These are phyloP conservation scores for Ogataea paradorogensis DNA, from an alignment of 805 yeast genomes.

Conservation along the genomic window DNA sequence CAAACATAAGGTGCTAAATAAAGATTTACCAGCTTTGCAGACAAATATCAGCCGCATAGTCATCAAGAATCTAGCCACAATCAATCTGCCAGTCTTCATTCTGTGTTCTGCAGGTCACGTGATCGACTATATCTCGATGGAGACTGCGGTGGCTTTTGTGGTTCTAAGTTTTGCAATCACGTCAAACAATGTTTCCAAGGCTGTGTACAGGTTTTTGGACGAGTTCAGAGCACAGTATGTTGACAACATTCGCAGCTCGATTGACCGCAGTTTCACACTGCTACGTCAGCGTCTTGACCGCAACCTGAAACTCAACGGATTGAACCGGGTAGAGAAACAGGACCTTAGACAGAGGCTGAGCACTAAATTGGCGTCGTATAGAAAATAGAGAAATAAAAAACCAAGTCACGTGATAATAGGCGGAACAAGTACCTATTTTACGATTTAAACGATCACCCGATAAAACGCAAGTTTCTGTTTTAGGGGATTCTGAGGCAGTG, in stretches of 20 bases:
- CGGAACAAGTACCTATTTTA: constrained; percentile 1
- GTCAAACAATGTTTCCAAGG: constrained; percentile 26
- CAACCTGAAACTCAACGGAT: constrained; percentile 17
- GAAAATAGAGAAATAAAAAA: not conserved
- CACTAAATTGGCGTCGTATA: constrained; percentile 9
- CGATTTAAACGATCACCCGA: constrained; percentile 2
- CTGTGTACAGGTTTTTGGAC: constrained; percentile 14
- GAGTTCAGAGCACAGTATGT: constrained; percentile 27
- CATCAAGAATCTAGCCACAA: constrained; percentile 23
- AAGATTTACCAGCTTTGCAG: constrained; percentile 30
- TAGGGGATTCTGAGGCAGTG: constrained; percentile 5
- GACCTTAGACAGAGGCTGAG: constrained; percentile 14
- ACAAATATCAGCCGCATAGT: constrained; percentile 23
- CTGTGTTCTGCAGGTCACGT: constrained; percentile 27
- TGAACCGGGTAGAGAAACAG: constrained; percentile 12
- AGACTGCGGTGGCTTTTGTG: constrained; percentile 28
- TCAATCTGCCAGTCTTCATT: constrained; percentile 28
- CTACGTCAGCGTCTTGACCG: constrained; percentile 18
- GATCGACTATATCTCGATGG: constrained; percentile 26
- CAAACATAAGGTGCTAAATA: constrained; percentile 16
- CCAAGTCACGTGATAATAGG: constrained; percentile 3
- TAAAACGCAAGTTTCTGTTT: constrained; percentile 1
- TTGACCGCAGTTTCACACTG: constrained; percentile 23
- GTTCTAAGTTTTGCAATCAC: constrained; percentile 29
- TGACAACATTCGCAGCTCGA: constrained; percentile 25